Evolutionary conservation across 1,284 basidiomycete species (phyloP).

Genomic region (Cerrena zonata): DNA sequence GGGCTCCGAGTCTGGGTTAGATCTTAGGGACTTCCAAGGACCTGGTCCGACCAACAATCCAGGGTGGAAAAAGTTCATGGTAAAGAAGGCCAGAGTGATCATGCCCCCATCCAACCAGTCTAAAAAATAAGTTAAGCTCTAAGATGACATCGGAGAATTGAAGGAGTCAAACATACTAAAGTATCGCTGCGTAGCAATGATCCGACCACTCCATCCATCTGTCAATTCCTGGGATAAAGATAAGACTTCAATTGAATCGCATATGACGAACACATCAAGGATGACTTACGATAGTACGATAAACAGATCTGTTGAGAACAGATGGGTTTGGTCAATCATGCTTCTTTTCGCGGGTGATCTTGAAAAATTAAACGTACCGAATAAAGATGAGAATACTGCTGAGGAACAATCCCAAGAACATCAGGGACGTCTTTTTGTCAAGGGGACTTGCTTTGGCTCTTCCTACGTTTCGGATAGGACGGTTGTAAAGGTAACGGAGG

Average conservation of each 20-base stretch:
- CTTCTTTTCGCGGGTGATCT: background rate
- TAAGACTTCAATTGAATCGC: too few relatives aligned
- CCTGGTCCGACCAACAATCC: slow-evolving; percentile 21
- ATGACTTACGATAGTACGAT: slow-evolving; percentile 39
- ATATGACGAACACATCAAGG: background rate
- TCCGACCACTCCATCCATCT: slow-evolving; percentile 48
- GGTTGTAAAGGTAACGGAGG: slow-evolving; percentile 35
- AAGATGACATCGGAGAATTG: background rate
- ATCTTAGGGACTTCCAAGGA: slow-evolving; percentile 21
- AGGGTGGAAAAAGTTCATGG: slow-evolving; percentile 51
- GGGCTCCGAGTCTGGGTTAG: background rate
- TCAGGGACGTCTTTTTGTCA: slow-evolving; percentile 27
- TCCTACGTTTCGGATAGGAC: slow-evolving; percentile 29
- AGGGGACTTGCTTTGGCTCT: slow-evolving; percentile 12
- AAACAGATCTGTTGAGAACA: slow-evolving; percentile 33
- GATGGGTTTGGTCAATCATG: background rate
- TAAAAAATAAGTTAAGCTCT: background rate
- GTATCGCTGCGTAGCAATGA: slow-evolving; percentile 48
- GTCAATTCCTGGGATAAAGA: slow-evolving; percentile 36
- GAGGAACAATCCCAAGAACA: slow-evolving; percentile 32
- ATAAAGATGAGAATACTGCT: slow-evolving; percentile 37
- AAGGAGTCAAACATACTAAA: slow-evolving; percentile 38
- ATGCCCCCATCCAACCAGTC: slow-evolving; percentile 49
- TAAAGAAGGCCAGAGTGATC: slow-evolving; percentile 48
- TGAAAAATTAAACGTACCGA: slow-evolving; percentile 31